A percentile compares a stretch with the other conserved stretches of the same genome.
Conservation (phyloP, 345 rosid genomes). For the Bruguiera gymnorhiza region DNA sequence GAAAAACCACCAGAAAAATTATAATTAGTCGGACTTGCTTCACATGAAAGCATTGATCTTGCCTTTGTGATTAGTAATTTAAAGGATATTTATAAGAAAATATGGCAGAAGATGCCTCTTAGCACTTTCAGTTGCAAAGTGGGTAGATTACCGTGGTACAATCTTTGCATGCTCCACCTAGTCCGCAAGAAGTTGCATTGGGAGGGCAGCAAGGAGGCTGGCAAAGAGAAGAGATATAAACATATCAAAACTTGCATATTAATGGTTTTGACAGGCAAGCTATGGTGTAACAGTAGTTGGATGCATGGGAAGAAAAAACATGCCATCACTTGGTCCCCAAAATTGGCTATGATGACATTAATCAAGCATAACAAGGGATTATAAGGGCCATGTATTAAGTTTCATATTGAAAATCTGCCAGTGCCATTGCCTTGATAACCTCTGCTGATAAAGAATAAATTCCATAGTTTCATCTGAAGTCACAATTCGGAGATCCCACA, state of each 20-base stretch:
- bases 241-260: too few relatives aligned
- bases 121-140: not conserved
- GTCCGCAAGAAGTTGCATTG: conserved; percentile 52
- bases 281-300: not conserved
- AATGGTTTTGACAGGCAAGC: too few relatives aligned
- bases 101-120: not conserved
- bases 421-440: too few relatives aligned
- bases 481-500: not conserved
- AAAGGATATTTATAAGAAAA: not conserved
- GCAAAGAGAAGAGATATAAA: conserved; percentile 11
- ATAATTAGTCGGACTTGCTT: conserved; percentile 9
- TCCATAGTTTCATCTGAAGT: too few relatives aligned
- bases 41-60: conserved; percentile 4
- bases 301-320: not conserved
- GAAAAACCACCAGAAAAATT: conserved; percentile 27
- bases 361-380: not conserved
- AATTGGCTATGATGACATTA: not conserved
- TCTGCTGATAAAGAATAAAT: too few relatives aligned
- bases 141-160: conserved; percentile 80
- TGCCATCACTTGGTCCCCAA: not conserved
- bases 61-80: conserved; percentile 1
- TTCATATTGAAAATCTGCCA: not conserved
- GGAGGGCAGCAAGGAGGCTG: conserved; percentile 91
- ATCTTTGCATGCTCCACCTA: conserved; percentile 80
- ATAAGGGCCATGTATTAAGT: not conserved